Evolutionary conservation across 257 asterid genomes (phyloP).

Genomic region (Solanum chilense): DNA sequence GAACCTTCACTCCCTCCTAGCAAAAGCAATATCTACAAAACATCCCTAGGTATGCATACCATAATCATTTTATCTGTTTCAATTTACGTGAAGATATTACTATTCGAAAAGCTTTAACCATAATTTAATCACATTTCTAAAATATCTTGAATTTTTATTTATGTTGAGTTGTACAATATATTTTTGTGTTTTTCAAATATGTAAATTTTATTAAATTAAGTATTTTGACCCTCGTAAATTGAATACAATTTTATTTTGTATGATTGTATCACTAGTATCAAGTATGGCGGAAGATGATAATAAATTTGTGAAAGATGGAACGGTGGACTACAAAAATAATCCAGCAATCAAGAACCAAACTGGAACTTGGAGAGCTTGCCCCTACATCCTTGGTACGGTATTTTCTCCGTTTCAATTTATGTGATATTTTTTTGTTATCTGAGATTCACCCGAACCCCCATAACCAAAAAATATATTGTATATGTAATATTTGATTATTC

Average conservation of each 20-base stretch:
- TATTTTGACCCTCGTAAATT: not conserved
- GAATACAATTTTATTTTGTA: not conserved
- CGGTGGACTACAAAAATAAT: constrained; percentile 32
- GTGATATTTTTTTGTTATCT: not conserved
- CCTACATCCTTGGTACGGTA: constrained; percentile 49
- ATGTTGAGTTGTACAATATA: not conserved
- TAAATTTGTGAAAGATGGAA: constrained; percentile 47
- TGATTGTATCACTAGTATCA: not conserved
- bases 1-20: not conserved
- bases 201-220: not conserved
- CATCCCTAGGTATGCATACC: too few relatives aligned
- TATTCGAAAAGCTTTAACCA: not conserved
- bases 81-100: not conserved
- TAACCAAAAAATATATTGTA: not conserved
- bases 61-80: not conserved
- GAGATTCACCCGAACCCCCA: not conserved
- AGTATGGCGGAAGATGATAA: constrained; percentile 26
- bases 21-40: not conserved
- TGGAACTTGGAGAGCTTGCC: constrained; percentile 76
- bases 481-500: not conserved
- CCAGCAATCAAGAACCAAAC: constrained; percentile 45
- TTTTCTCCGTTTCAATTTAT: accelerated
- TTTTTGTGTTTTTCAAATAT: not conserved
- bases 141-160: not conserved
- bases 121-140: not conserved